These are phyloP conservation scores for Cryptococcus sp. DNA, from an alignment of 1,284 basidiomycete species.

Conservation along the genomic window DNA sequence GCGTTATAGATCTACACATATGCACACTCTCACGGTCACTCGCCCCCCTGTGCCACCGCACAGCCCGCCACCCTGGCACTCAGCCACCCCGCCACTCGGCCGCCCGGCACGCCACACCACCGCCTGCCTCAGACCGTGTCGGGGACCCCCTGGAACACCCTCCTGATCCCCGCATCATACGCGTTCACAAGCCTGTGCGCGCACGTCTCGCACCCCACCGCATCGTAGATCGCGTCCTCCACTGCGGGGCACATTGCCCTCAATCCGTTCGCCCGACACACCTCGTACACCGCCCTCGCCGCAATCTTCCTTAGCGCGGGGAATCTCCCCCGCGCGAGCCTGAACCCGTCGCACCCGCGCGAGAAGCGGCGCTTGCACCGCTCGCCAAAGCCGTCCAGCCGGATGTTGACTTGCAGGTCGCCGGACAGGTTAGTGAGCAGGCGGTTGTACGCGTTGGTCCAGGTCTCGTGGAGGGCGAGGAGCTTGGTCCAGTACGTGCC, in stretches of 20 bases:
- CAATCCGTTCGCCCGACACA: not conserved
- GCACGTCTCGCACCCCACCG: constrained; percentile 10
- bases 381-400: constrained; percentile 8
- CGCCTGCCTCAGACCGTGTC: not conserved
- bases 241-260: constrained; percentile 1
- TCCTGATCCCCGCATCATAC: constrained; percentile 10
- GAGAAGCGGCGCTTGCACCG: constrained; percentile 8
- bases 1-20: not conserved
- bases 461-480: not conserved
- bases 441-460: not conserved
- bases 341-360: constrained; percentile 6
- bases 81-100: too few relatives aligned
- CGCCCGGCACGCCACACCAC: too few relatives aligned
- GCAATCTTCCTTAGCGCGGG: not conserved
- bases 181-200: constrained; percentile 11
- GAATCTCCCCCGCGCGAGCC: not conserved
- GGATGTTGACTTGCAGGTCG: constrained; percentile 10
- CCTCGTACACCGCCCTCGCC: not conserved
- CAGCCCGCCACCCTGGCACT: too few relatives aligned
- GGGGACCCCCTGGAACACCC: not conserved
- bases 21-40: not conserved
- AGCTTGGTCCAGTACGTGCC: too few relatives aligned
- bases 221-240: constrained; percentile 5
- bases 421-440: not conserved
- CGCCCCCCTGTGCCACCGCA: not conserved